Base-by-base conservation (phyloP, 768 basidiomycete genomes). In the Serpula lacrymans region DNA sequence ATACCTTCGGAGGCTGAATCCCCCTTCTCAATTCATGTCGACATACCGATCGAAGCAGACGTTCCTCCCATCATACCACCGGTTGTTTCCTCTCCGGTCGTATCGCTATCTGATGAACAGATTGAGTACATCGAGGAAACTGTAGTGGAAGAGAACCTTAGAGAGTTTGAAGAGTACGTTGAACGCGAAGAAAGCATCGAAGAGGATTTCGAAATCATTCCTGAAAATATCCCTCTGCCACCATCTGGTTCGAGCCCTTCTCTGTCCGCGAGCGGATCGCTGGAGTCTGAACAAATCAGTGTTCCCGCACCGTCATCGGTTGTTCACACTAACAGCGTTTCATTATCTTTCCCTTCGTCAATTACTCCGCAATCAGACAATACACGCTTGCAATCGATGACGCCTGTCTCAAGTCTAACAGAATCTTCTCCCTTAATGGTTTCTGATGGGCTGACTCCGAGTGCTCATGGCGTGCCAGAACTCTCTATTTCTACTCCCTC, bases 361-460 rank as follows among this genome's bases (percentile, higher is more conserved):
- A 62, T 50, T 0, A 60, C 67, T 25, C 53, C 55, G 10, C 59
- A 59, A 9, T 57, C 60, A n/a, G 55, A 54, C 26, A 57, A 59
- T 6, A 52, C 57, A 9, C 52, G 56, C n/a, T 50, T 54, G 6
- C 48, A 57, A n/a, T 49, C 61, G 7, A 18, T 54, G 9, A 69
- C 66, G 8, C 67, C 68, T 0, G 52, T 72, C 2, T 68, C 68
- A 18, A 71, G 64, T 34, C 49, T 73, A 30, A 68, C 72, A 0
- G 66, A 72, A 26, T 64, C 72, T 3, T 74, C 72, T 2, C 48
- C 67, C 39, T 42, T n/a, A n/a, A 39, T 61, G 49, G 47, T 54
- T 49, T 24, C 49, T 41, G 20, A 47, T 53, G 49, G 50, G 46
- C 16, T 60, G 49, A 47, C 50, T 30, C 46, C 40, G 22, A 62